Evolutionary conservation across 345 rosid genomes (phyloP).

Genomic region (Excoecaria cochinchinensis): DNA sequence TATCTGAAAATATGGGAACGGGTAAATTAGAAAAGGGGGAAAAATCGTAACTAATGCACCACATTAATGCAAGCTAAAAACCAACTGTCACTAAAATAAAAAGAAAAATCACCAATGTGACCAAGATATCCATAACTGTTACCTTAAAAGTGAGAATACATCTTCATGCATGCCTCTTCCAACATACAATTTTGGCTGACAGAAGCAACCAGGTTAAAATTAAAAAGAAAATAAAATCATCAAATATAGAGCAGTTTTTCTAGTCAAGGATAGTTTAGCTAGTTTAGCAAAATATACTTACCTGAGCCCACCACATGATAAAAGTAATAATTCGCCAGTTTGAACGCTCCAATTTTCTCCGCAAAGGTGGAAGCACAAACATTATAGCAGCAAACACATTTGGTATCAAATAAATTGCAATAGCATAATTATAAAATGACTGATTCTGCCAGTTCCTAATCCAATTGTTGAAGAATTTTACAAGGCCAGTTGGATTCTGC

Average conservation of each 20-base stretch:
- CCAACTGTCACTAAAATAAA: not conserved
- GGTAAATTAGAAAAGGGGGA: conserved; percentile 6
- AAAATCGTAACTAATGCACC: conserved; percentile 8
- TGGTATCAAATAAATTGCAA: conserved; percentile 81
- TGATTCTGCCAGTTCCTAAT: conserved; percentile 56
- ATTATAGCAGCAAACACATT: conserved; percentile 64
- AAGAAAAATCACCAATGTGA: not conserved
- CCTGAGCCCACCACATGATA: conserved; percentile 99
- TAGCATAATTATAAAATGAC: conserved; percentile 63
- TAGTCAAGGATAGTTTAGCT: not conserved
- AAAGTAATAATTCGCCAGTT: conserved; percentile 69
- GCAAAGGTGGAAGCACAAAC: conserved; percentile 71
- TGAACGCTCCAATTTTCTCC: conserved; percentile 84
- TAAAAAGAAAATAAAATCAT: not conserved
- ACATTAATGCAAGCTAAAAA: conserved; percentile 1
- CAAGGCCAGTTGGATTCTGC: conserved; percentile 73
- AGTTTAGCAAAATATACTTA: conserved; percentile 31
- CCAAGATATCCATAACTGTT: conserved; percentile 30
- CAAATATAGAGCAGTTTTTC: not conserved
- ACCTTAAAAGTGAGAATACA: conserved; percentile 80
- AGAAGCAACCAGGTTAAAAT: conserved; percentile 5
- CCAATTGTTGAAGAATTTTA: conserved; percentile 65
- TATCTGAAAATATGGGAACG: conserved; percentile 55
- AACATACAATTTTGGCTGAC: conserved; percentile 85
- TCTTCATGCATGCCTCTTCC: conserved; percentile 99